Evolutionary conservation across 2,329 filamentous ascomycete species (phyloP).

Genomic region (Dactylellina sp.): DNA sequence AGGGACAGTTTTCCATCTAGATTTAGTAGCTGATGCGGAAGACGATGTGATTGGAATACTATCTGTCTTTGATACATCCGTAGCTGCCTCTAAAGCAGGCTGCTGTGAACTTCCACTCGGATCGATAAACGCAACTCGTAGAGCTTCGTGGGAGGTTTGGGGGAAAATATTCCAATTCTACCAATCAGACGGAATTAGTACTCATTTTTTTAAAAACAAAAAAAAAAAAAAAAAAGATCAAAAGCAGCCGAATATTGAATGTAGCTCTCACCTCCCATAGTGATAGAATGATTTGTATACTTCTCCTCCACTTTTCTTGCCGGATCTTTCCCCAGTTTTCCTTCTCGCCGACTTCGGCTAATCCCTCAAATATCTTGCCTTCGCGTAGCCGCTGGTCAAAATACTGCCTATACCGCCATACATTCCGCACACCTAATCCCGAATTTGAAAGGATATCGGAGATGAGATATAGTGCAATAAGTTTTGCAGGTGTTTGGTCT

Average conservation of each 20-base stretch:
- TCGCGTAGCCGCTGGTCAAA: slow-evolving; percentile 79
- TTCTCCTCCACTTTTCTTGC: slow-evolving; percentile 85
- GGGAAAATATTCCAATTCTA: slow-evolving; percentile 74
- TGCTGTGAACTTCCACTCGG: slow-evolving; percentile 69
- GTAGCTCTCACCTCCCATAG: slow-evolving; percentile 70
- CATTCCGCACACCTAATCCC: slow-evolving; percentile 81
- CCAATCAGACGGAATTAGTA: slow-evolving; percentile 22
- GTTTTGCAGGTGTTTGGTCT: slow-evolving; percentile 78
- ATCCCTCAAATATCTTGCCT: slow-evolving; percentile 77
- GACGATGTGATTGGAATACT: slow-evolving; percentile 14
- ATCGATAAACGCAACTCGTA: slow-evolving; percentile 77
- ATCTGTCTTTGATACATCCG: slow-evolving; percentile 21
- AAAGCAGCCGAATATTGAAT: too few relatives aligned
- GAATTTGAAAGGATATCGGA: slow-evolving; percentile 84
- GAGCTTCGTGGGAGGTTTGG: slow-evolving; percentile 76
- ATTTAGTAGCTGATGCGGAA: slow-evolving; percentile 33
- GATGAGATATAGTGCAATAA: slow-evolving; percentile 84
- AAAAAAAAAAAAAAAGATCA: too few relatives aligned
- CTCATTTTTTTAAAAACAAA: background rate
- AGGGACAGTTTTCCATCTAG: slow-evolving; percentile 41
- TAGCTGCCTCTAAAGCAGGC: background rate
- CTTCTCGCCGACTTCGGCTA: slow-evolving; percentile 79
- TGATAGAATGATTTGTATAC: slow-evolving; percentile 75
- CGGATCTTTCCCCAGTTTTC: slow-evolving; percentile 83
- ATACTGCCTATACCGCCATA: slow-evolving; percentile 85